These are phyloP conservation scores for Auriculariales sp. DNA, from an alignment of 768 basidiomycete species.

Conservation along the genomic window DNA sequence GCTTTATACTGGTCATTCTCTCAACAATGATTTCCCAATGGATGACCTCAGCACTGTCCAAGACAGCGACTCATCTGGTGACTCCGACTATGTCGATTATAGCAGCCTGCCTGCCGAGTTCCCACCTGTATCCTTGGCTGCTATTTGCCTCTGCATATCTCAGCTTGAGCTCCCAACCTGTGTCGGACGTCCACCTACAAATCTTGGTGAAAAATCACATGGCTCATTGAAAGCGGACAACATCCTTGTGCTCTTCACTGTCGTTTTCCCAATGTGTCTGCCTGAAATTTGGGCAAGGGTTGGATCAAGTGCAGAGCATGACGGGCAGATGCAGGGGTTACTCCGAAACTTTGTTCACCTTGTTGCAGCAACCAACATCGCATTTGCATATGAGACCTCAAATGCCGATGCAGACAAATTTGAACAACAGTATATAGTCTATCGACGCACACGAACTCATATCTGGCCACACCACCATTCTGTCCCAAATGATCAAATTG, in stretches of 20 bases:
- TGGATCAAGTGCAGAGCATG: background rate
- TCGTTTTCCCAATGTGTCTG: conserved; percentile 17
- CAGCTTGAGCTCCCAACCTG: conserved; percentile 2
- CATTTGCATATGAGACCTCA: background rate
- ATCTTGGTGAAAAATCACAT: background rate
- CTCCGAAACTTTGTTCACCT: background rate
- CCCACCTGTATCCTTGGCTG: background rate
- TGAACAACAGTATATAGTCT: background rate
- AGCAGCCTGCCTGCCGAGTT: background rate
- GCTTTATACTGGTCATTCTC: background rate
- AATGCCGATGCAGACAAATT: background rate
- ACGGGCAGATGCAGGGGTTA: background rate
- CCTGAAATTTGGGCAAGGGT: conserved; percentile 14
- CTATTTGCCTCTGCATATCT: conserved; percentile 10
- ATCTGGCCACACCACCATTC: background rate
- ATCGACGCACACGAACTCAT: background rate
- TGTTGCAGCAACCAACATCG: background rate
- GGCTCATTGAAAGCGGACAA: background rate
- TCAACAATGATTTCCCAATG: background rate
- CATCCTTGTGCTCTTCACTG: conserved; percentile 8
- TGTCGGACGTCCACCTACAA: background rate
- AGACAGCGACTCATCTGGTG: background rate
- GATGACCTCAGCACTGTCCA: background rate
- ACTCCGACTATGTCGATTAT: background rate
- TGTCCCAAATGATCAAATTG: background rate